A percentile compares a stretch with the other conserved stretches of the same genome.
These are phyloP conservation scores for Scheffersomyces stipitis DNA, from an alignment of 805 yeast genomes.

Conservation along the genomic window DNA sequence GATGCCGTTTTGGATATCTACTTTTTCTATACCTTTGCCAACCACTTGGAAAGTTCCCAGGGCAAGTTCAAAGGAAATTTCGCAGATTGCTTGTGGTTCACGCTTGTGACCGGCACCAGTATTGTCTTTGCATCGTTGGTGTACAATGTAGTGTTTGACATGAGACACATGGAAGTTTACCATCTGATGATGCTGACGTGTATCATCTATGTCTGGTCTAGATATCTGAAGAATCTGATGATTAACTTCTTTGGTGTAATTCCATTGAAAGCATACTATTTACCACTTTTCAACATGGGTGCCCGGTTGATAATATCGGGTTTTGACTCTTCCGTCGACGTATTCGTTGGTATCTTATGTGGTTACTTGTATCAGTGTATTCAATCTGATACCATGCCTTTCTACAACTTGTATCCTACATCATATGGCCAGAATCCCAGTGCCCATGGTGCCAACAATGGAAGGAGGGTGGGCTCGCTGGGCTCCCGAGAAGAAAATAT, in stretches of 20 bases:
- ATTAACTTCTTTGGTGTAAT: constrained; percentile 53
- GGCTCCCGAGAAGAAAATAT: constrained; percentile 4
- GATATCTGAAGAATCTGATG: constrained; percentile 51
- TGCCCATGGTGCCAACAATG: constrained; percentile 6
- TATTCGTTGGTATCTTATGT: constrained; percentile 51
- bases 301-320: constrained; percentile 43
- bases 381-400: constrained; percentile 53
- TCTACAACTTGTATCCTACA: constrained; percentile 38
- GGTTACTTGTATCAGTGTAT: constrained; percentile 64
- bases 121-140: constrained; percentile 35
- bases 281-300: constrained; percentile 43
- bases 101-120: constrained; percentile 47
- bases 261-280: constrained; percentile 56
- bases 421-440: constrained; percentile 18
- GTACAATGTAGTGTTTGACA: constrained; percentile 24
- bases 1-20: constrained; percentile 48
- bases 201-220: constrained; percentile 62
- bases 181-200: constrained; percentile 51
- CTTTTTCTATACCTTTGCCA: constrained; percentile 56
- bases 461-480: constrained; percentile 34
- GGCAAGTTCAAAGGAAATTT: constrained; percentile 48
- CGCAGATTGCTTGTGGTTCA: constrained; percentile 59
- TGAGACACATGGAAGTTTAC: constrained; percentile 15
- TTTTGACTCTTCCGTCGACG: constrained; percentile 36
- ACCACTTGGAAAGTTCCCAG: constrained; percentile 48